Conservation (phyloP, 73 alveolate species). For the Blepharisma stoltei region DNA sequence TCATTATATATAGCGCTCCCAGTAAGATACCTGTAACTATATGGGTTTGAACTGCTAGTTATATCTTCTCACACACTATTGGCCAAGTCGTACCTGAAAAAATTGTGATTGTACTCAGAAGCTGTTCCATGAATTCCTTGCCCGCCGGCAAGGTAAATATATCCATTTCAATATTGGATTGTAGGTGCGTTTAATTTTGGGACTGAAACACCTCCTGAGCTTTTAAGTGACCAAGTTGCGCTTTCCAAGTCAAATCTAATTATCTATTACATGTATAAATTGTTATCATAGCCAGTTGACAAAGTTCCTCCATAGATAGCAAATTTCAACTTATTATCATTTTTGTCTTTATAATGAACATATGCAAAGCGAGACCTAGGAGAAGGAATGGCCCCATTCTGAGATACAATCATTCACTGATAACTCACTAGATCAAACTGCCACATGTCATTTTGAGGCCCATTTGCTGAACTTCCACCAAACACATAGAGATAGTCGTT, state of each 20-base stretch:
- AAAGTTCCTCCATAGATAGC: constrained; percentile 1
- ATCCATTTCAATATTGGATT: neutral
- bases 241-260: neutral
- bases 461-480: constrained; percentile 1
- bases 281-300: neutral
- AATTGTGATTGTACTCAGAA: no score
- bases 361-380: constrained; percentile 19
- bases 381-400: neutral
- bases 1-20: constrained; percentile 5
- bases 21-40: neutral
- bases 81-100: neutral
- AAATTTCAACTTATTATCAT: neutral
- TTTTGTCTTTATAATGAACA: neutral
- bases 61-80: neutral
- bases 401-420: neutral
- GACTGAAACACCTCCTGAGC: neutral
- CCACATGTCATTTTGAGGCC: constrained; percentile 17
- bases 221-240: neutral
- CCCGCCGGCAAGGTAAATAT: no score
- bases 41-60: neutral
- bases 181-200: neutral
- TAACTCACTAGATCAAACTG: neutral
- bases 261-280: neutral
- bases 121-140: no score
- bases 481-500: neutral